Base-by-base conservation (phyloP, 495 filamentous ascomycete species). In the Talaromyces trachyspermus region DNA sequence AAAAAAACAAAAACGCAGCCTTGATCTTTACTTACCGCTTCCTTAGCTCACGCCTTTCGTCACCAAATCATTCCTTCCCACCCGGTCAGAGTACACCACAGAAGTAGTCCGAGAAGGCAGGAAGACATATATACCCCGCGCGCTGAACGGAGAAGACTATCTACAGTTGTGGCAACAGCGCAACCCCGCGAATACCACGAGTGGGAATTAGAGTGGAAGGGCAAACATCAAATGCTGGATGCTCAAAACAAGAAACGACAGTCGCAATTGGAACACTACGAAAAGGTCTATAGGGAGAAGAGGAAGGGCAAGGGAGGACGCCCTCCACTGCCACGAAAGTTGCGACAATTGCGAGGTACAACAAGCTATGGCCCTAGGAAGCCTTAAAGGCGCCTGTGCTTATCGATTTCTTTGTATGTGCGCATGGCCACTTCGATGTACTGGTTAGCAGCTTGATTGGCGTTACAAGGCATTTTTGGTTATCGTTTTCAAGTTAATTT, bases 1-100 rank as follows among this genome's bases (percentile, higher is more conserved):
- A n/a, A n/a, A n/a, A n/a, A n/a, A n/a, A n/a, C n/a, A n/a, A n/a
- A n/a, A n/a, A n/a, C n/a, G 11, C 18, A 19, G 11, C 23, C 5
- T 52, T 37, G 48, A 37, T 22, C 5, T 11, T 19, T 30, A 48
- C 15, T 41, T 14, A 46, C 14, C 8, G 3, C 38, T 29, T 19
- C 7, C 39, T 2, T 45, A 95, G 91, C 79, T 95, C 57, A 91
- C 83, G 6, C 91, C 89, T 5, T 97, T 95, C 56, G 85, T 95
- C 27, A 81, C 86, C 39, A 72, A 72, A 40, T 77, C 70, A 48
- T 79, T 90, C 52, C 55, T 54, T 19, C 57, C 67, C 18, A 73
- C 62, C 10, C 60, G 52, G 14, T 57, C 55, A 39, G 62, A 57
- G 43, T 73, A 70, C 57, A 60, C 50, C 9, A 55, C 65, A 29